Percentiles rank a stretch among this genome's conserved stretches.
These are phyloP conservation scores for Fraxinus sp. DNA, from an alignment of 305 asterid species.

Conservation along the genomic window DNA sequence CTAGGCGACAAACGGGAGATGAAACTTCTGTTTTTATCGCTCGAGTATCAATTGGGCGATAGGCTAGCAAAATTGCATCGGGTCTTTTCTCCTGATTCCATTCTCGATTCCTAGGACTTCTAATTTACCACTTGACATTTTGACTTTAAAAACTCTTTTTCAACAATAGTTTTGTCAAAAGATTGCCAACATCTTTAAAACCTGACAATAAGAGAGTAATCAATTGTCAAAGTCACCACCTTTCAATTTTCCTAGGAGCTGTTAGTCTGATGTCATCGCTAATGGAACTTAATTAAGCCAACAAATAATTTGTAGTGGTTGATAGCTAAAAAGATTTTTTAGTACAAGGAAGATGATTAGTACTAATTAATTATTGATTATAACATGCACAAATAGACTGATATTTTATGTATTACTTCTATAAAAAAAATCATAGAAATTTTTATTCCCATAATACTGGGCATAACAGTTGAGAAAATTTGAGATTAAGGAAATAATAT, in stretches of 20 bases:
- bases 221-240: constrained; percentile 42
- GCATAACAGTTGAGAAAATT: constrained; percentile 56
- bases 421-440: constrained; percentile 16
- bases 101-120: too few species aligned
- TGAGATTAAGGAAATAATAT: constrained; percentile 21
- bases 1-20: too few species aligned
- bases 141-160: too few species aligned
- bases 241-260: constrained; percentile 30
- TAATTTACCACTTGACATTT: too few species aligned
- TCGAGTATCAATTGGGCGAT: too few species aligned
- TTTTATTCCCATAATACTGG: constrained; percentile 37
- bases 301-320: constrained; percentile 33
- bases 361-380: constrained; percentile 1
- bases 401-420: not conserved
- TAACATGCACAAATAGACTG: constrained; percentile 16
- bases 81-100: too few species aligned
- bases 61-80: too few species aligned
- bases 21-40: too few species aligned
- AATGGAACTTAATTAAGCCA: constrained; percentile 28
- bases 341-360: not conserved
- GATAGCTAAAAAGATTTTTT: constrained; percentile 23
- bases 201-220: not conserved
- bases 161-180: too few species aligned
- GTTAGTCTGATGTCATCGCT: constrained; percentile 38
- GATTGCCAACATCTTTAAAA: too few species aligned